A percentile compares a stretch with the other conserved stretches of the same genome.
Evolutionary conservation across 208 protist species (phyloP).

Genomic region (Leishmania martiniquensis): DNA sequence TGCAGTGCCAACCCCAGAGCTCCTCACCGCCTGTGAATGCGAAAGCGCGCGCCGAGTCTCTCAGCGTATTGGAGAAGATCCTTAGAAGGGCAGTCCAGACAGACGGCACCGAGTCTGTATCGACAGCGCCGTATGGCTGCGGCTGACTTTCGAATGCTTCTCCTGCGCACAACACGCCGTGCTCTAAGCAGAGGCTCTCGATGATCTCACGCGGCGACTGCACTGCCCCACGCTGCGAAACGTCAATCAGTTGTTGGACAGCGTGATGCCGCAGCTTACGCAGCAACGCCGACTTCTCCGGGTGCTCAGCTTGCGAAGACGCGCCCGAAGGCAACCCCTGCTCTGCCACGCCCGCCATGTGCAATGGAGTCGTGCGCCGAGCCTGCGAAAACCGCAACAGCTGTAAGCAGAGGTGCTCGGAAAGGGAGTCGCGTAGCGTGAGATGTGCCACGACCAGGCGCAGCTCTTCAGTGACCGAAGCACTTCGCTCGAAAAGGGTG

Average conservation of each 20-base stretch:
- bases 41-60: neutral
- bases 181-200: slow-evolving; percentile 22
- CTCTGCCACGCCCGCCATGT: neutral
- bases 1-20: slow-evolving; percentile 32
- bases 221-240: neutral
- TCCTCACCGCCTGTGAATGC: slow-evolving; percentile 7
- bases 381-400: slow-evolving; percentile 18
- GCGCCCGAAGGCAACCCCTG: neutral
- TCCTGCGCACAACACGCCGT: neutral
- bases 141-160: neutral
- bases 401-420: slow-evolving; percentile 26
- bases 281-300: neutral
- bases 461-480: slow-evolving; percentile 7
- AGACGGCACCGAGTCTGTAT: neutral
- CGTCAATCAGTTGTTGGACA: slow-evolving; percentile 3
- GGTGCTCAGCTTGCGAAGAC: neutral
- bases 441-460: slow-evolving; percentile 29
- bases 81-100: slow-evolving; percentile 11
- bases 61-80: neutral
- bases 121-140: neutral
- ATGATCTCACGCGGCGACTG: neutral
- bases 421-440: slow-evolving; percentile 14
- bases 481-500: slow-evolving; percentile 10
- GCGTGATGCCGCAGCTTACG: slow-evolving; percentile 18
- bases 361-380: neutral